Evolutionary conservation across 2,329 filamentous ascomycete species (phyloP), one percentile per base, ranked within the genome.

Genomic region (Pseudodiploospora longispora): DNA sequence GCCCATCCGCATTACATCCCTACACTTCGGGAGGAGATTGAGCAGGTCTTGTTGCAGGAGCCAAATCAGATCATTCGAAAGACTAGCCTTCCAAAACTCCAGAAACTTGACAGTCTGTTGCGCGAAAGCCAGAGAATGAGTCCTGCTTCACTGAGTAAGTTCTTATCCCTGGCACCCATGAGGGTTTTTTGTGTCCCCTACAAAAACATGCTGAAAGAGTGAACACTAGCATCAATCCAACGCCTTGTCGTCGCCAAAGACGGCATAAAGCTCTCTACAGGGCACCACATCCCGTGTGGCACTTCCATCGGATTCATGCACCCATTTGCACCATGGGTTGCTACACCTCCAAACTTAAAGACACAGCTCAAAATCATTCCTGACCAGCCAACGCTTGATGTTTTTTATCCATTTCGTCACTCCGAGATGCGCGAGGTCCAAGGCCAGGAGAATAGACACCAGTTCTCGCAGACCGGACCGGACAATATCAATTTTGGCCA

Each of bases 331-430:
- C 19, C 19, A 19, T 19, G 19, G 19, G 19, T 19, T 19, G 19
- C 19, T 19, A 19, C 19, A 19, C 19, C 19, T 19, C 19, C 19
- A 19, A 19, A 19, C 19, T 19, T 19, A 19, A 29, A 40, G 10
- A 40, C 38, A 8, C 38, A 40, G 10, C 31, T 40, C 28, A 10
- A 30, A 40, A 40, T 10, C 39, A 41, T 41, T 35, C 39, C 39
- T 12, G 39, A 41, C 19, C 35, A 41, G n/a, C 30, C 30, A 27
- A 34, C 33, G 7, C 39, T 31, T 4, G 30, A 41, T n/a, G 7
- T 27, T 5, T 41, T 41, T 34, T 30, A 41, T 7, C 39, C 39
- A 6, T 33, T 19, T 30, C 39, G 39, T 27, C 35, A 34, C 39
- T 27, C 35, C 30, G 28, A 28, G n/a, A 33, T 35, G 39, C 39